These are phyloP conservation scores for Arabis hirsuta DNA, from an alignment of 345 rosid species.

Conservation along the genomic window DNA sequence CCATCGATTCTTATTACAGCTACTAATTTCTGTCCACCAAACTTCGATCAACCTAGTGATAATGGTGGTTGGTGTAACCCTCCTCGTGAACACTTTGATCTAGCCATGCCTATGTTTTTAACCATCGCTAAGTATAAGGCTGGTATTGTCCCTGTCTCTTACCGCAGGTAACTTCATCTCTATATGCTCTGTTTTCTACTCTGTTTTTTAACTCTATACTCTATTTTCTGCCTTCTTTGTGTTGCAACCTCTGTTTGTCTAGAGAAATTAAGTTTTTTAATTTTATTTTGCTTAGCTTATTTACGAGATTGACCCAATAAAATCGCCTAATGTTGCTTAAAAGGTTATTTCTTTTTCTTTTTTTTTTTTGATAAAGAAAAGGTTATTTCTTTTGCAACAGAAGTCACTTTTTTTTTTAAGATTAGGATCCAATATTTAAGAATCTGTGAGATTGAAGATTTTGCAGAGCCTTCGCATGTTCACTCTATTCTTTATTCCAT, in stretches of 20 bases:
- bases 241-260: not conserved
- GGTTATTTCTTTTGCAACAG: not conserved
- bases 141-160: constrained; percentile 71
- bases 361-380: no score
- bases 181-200: not conserved
- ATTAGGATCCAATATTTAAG: constrained; percentile 27
- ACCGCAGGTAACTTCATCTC: constrained; percentile 61
- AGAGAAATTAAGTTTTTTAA: no score
- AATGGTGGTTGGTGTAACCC: constrained; percentile 87
- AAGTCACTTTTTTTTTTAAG: not conserved
- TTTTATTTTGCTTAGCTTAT: not conserved
- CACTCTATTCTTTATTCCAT: constrained; percentile 38
- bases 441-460: constrained; percentile 43
- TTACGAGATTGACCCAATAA: constrained; percentile 14
- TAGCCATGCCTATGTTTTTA: constrained; percentile 75
- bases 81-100: constrained; percentile 72
- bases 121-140: constrained; percentile 69
- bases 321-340: constrained; percentile 15
- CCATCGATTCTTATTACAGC: constrained; percentile 65
- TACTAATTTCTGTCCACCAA: constrained; percentile 72
- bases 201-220: not conserved
- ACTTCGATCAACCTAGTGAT: constrained; percentile 61
- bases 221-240: not conserved
- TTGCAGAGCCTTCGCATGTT: constrained; percentile 40
- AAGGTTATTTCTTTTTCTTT: not conserved